Evolutionary conservation across 441 rosid species (phyloP), one percentile per base, ranked within the genome.

Genomic region (Viola pubescens): DNA sequence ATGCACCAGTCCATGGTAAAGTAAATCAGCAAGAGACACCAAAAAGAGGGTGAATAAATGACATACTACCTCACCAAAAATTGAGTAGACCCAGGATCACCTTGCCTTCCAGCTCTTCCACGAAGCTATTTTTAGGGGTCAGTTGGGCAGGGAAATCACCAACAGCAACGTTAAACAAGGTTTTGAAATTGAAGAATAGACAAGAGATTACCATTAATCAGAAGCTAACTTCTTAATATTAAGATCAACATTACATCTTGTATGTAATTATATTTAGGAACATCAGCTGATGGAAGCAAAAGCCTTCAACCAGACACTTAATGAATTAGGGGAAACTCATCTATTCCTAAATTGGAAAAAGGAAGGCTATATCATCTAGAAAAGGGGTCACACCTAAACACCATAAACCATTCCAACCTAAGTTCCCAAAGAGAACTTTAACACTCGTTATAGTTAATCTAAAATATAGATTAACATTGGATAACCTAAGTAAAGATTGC

Each of bases 21-120:
- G 46, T 13, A 16, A 8, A 48, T 4, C 26, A 19, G 11, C 4
- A n/a, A 54, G n/a, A 56, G 14, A 13, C 6, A 13, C 6, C 42
- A 65, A 60, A 70, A 47, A 71, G 14, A n/a, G 52, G 52, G 9
- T 51, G 60, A 60, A 62, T 56, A 57, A 10, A 56, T 50, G 54
- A 59, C 49, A 46, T 46, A 66, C 62, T 87, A 92, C 98, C 98
- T 89, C 69, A 89, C 91, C 97, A 92, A 89, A 81, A 92, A 92
- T 63, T 94, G 83, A 9, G 98, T 89, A 54, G 98, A 92, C 71
- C 97, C 97, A 69, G 88, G 98, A 82, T 92, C 98, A 44, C 98
- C 98, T 74, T 92, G 97, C 79, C 98, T 84, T 77, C 96, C 98
- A 64, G 98, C 95, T 84, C 98, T 77, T 54, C 98, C 98, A 59